These are phyloP conservation scores for Bacidia rubella DNA, from an alignment of 495 filamentous ascomycete genomes.

Conservation along the genomic window DNA sequence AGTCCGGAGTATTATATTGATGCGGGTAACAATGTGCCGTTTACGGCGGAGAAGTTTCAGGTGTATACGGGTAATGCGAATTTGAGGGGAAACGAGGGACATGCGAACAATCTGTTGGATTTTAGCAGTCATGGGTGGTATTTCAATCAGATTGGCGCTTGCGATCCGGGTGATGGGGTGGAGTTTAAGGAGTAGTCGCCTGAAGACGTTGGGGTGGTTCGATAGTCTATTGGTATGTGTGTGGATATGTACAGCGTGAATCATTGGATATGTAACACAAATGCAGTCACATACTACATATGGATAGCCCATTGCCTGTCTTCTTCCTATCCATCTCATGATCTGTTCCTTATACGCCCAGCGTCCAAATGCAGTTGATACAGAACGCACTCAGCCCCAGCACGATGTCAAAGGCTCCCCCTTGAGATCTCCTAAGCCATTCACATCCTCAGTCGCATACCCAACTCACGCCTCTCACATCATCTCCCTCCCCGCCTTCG, in stretches of 20 bases:
- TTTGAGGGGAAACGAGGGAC: constrained; percentile 30
- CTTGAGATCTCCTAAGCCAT: too few species aligned
- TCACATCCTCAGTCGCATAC: too few species aligned
- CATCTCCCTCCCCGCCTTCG: constrained; percentile 9
- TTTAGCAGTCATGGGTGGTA: constrained; percentile 34
- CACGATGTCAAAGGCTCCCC: too few species aligned
- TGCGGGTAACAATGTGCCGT: constrained; percentile 23
- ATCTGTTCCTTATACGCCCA: too few species aligned
- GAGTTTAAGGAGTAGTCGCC: constrained; percentile 4
- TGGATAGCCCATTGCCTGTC: not conserved
- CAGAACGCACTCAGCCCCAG: too few species aligned
- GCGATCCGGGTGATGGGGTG: constrained; percentile 7
- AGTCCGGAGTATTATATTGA: constrained; percentile 57
- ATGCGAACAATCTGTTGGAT: constrained; percentile 12
- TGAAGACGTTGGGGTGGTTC: not conserved
- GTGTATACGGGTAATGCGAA: constrained; percentile 26
- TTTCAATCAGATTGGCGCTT: constrained; percentile 22
- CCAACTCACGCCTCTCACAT: not conserved
- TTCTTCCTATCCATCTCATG: too few species aligned
- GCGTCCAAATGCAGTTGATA: too few species aligned
- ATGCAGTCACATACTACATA: not conserved
- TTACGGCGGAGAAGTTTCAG: constrained; percentile 30
- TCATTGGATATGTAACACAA: not conserved
- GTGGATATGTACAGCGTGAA: not conserved
- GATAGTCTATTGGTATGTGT: not conserved